phyloP scores from a whole-genome alignment of 2,329 filamentous ascomycete species.

The Purpureocillium takamizusanense region DNA sequence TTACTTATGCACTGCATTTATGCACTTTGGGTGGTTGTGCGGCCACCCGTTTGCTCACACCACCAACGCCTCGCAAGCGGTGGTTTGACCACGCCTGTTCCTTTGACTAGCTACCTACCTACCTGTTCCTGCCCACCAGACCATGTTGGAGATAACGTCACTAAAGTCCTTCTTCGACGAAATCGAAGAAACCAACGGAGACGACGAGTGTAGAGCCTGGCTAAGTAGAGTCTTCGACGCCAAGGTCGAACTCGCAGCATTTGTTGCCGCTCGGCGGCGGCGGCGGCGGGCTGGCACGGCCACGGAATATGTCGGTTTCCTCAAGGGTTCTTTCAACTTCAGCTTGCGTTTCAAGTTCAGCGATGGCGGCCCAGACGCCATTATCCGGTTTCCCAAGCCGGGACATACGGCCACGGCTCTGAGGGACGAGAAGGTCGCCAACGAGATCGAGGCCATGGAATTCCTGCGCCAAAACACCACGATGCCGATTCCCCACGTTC shows the following conservation, averaged over 20 bases:
- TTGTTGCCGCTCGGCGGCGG: slow-evolving; percentile 11
- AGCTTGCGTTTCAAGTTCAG: slow-evolving; percentile 13
- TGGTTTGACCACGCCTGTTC: too few relatives aligned
- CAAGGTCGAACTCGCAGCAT: slow-evolving; percentile 11
- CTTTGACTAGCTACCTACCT: too few relatives aligned
- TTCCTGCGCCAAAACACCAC: slow-evolving; percentile 17
- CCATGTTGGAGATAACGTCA: too few relatives aligned
- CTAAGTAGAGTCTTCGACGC: slow-evolving; percentile 9
- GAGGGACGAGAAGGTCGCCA: slow-evolving; percentile 22
- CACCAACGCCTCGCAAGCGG: too few relatives aligned
- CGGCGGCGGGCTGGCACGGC: slow-evolving; percentile 6
- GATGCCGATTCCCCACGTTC: slow-evolving; percentile 19
- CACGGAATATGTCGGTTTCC: slow-evolving; percentile 12
- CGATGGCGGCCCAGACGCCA: slow-evolving; percentile 10
- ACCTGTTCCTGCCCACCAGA: too few relatives aligned
- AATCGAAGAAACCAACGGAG: slow-evolving; percentile 11
- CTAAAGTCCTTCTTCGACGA: slow-evolving; percentile 7
- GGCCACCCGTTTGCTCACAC: too few relatives aligned
- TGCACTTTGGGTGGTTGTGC: too few relatives aligned
- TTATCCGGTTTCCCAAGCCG: slow-evolving; percentile 17
- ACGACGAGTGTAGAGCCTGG: slow-evolving; percentile 14
- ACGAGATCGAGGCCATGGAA: slow-evolving; percentile 17
- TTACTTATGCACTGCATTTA: too few relatives aligned
- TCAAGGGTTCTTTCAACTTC: slow-evolving; percentile 20
- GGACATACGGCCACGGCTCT: slow-evolving; percentile 11